These are phyloP conservation scores for Gossypium aridum DNA, from an alignment of 441 rosid genomes.

Conservation along the genomic window DNA sequence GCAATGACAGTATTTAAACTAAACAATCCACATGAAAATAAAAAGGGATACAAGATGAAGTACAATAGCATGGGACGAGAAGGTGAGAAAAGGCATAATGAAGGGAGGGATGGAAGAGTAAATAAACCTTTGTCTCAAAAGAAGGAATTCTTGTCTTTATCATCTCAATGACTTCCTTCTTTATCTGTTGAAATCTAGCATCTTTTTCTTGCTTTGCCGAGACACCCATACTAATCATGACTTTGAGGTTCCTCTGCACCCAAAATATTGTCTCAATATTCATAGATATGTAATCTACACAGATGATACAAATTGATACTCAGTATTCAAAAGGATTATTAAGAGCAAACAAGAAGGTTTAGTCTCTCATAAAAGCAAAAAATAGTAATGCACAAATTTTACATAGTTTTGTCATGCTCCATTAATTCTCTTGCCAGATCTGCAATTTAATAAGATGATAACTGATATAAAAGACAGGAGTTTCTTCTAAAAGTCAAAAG, in stretches of 20 bases:
- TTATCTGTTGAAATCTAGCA: conserved; percentile 65
- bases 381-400: not conserved
- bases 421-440: not conserved
- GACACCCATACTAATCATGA: conserved; percentile 63
- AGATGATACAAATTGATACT: not conserved
- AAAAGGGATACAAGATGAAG: not conserved
- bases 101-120: not conserved
- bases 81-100: not conserved
- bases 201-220: conserved; percentile 86
- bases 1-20: not conserved
- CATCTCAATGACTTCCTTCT: conserved; percentile 89
- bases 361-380: not conserved
- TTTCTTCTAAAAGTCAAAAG: not conserved
- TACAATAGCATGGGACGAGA: not conserved
- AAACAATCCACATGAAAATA: not conserved
- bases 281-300: not conserved
- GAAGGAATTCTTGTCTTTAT: conserved; percentile 41
- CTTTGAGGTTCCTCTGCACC: conserved; percentile 81
- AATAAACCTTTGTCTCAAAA: conserved; percentile 60
- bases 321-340: not conserved
- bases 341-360: not conserved
- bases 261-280: not conserved
- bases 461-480: not conserved
- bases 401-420: not conserved
- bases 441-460: not conserved